These are phyloP conservation scores for Hordeum marinum DNA, from an alignment of 176 grass and related monocot species.

Conservation along the genomic window DNA sequence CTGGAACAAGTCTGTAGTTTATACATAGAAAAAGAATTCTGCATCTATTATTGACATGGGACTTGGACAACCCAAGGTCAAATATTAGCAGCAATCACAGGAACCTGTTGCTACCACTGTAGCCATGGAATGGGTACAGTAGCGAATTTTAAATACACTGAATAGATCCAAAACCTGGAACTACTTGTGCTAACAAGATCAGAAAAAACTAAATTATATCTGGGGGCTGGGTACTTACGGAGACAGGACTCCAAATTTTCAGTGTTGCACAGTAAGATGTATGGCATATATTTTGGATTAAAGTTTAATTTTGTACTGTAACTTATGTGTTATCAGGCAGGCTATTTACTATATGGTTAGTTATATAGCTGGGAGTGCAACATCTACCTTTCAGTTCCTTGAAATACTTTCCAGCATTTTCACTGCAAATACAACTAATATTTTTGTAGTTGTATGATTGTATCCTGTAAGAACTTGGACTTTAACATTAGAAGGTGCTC, in stretches of 20 bases:
- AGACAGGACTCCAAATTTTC: not conserved
- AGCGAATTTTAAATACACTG: not conserved
- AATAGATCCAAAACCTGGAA: not conserved
- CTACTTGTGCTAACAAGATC: constrained; percentile 10
- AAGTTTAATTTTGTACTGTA: not conserved
- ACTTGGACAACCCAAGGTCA: not conserved
- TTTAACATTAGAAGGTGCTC: not conserved
- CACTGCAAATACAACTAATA: not conserved
- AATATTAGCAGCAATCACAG: constrained; percentile 11
- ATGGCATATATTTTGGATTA: not conserved
- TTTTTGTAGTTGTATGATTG: not conserved
- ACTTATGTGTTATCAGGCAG: not conserved
- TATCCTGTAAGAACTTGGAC: not conserved
- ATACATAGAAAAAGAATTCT: not conserved
- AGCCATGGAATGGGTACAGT: not conserved
- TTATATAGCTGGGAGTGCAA: not conserved
- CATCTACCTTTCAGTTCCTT: not conserved
- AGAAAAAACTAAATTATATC: not conserved
- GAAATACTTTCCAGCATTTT: constrained; percentile 5
- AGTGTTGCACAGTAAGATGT: not conserved
- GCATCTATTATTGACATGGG: not conserved
- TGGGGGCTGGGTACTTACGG: not conserved
- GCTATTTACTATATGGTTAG: not conserved
- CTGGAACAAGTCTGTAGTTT: not conserved
- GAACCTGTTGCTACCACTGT: not conserved